Evolutionary conservation across 2,329 filamentous ascomycete genomes (phyloP).

Genomic region (Diaporthe vexans): DNA sequence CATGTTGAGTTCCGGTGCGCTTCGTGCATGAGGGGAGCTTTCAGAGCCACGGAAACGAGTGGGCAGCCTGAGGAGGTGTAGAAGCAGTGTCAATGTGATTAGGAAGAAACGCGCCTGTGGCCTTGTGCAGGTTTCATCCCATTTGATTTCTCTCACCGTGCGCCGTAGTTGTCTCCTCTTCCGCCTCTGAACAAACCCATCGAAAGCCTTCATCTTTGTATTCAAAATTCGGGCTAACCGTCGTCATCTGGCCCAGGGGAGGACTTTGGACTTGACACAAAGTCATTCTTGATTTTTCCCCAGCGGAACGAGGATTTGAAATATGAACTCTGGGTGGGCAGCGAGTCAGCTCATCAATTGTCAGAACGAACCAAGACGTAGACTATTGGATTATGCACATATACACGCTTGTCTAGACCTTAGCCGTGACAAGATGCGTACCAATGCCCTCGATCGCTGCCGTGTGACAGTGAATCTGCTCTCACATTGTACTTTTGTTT

Average conservation of each 20-base stretch:
- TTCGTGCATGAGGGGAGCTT: background rate
- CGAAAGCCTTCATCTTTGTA: background rate
- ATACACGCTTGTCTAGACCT: background rate
- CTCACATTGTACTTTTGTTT: background rate
- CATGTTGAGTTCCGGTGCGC: background rate
- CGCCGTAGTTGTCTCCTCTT: background rate
- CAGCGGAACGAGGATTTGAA: background rate
- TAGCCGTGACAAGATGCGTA: background rate
- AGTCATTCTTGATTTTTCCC: background rate
- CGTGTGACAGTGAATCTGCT: background rate
- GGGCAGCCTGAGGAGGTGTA: background rate
- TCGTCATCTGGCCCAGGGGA: background rate
- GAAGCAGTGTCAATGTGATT: background rate
- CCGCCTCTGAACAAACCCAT: background rate
- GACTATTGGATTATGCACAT: background rate
- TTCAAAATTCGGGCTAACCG: background rate
- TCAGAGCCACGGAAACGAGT: too few species aligned
- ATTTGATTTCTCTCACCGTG: background rate
- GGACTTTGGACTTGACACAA: background rate
- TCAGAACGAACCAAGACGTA: background rate
- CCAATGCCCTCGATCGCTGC: background rate
- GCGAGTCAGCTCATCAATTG: background rate
- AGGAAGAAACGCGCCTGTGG: background rate
- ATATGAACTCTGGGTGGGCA: background rate
- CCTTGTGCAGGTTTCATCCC: background rate